These are phyloP conservation scores for Vitis hybrid DNA, from an alignment of 177 flowering plant species.

Conservation along the genomic window DNA sequence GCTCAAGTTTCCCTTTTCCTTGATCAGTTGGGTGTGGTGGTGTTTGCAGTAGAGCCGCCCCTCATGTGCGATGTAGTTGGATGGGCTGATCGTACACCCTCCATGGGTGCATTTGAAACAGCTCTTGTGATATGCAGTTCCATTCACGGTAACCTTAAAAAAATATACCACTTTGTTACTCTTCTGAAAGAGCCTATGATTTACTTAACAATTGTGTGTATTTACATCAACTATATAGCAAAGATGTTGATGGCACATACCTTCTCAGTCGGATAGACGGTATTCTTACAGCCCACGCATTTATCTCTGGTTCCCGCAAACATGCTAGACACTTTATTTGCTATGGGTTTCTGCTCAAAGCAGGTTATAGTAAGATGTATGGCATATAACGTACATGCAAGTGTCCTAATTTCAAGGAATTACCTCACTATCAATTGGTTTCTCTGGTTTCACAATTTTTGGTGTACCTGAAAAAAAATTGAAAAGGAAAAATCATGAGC, in stretches of 20 bases:
- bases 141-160: constrained; percentile 77
- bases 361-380: constrained; percentile 1
- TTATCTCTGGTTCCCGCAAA: constrained; percentile 92
- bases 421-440: constrained; percentile 73
- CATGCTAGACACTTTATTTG: constrained; percentile 56
- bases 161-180: not conserved
- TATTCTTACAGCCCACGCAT: constrained; percentile 75
- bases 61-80: constrained; percentile 86
- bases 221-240: too few relatives aligned
- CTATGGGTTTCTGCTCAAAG: constrained; percentile 51
- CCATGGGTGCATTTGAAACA: constrained; percentile 96
- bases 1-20: constrained; percentile 93
- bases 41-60: constrained; percentile 84
- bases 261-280: constrained; percentile 96
- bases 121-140: constrained; percentile 77
- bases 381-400: not conserved
- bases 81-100: constrained; percentile 84
- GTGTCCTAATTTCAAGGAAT: not conserved
- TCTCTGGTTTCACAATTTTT: constrained; percentile 78
- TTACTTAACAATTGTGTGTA: not conserved
- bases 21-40: constrained; percentile 86
- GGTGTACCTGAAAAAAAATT: constrained; percentile 67
- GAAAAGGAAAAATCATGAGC: not conserved
- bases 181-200: not conserved
- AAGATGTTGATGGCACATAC: constrained; percentile 24